Conservation (phyloP, 2,329 filamentous ascomycete genomes). For the Sporothrix brasiliensis region DNA sequence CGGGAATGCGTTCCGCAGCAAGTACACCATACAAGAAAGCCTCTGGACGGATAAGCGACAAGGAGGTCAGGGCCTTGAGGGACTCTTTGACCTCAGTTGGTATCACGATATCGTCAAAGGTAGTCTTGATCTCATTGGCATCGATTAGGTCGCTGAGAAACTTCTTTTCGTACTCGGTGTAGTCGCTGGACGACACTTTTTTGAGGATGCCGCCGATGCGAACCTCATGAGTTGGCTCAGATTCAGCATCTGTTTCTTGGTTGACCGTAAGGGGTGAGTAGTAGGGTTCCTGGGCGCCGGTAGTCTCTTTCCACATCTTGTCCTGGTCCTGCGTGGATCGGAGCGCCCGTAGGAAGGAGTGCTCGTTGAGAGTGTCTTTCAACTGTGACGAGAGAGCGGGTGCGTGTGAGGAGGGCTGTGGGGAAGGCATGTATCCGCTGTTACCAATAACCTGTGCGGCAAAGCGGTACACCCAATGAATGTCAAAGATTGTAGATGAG, state of each 20-base stretch:
- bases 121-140: constrained; percentile 78
- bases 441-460: constrained; percentile 39
- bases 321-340: constrained; percentile 39
- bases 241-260: not conserved
- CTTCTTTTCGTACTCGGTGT: constrained; percentile 77
- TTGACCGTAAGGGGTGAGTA: constrained; percentile 37
- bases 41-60: constrained; percentile 84
- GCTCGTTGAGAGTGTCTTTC: constrained; percentile 31
- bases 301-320: constrained; percentile 38
- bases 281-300: constrained; percentile 39
- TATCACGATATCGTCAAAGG: constrained; percentile 84
- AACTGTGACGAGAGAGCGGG: not conserved
- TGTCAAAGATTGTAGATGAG: constrained; percentile 39
- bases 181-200: constrained; percentile 35
- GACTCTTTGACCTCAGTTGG: constrained; percentile 81
- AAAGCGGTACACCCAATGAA: constrained; percentile 44
- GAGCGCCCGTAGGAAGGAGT: constrained; percentile 38
- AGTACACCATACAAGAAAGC: constrained; percentile 96
- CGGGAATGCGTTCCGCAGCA: constrained; percentile 86
- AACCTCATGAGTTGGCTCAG: constrained; percentile 15
- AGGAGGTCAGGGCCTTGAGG: constrained; percentile 82
- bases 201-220: constrained; percentile 26
- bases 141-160: constrained; percentile 82
- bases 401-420: not conserved
- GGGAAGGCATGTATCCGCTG: constrained; percentile 24